Percentiles rank a stretch among this genome's conserved stretches.
Evolutionary conservation across 176 grass and related monocot genomes (phyloP).

Genomic region (Oryza coarctata): DNA sequence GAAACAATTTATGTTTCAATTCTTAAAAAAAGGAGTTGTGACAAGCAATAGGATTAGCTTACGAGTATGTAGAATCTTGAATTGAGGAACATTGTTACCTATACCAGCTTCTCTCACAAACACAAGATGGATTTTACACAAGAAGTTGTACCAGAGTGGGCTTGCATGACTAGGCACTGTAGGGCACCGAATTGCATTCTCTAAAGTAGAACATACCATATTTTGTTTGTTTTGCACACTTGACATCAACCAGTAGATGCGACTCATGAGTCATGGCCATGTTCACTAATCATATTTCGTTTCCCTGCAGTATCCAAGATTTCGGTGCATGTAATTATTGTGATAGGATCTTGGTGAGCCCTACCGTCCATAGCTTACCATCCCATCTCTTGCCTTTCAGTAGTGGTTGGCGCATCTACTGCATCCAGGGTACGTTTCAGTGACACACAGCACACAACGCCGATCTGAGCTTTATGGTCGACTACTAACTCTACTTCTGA

Average conservation of each 20-base stretch:
- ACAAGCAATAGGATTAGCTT: background rate
- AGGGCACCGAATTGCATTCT: background rate
- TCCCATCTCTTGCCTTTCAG: background rate
- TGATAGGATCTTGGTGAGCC: slow-evolving; percentile 29
- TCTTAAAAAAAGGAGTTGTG: too few species aligned
- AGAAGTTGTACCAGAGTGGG: background rate
- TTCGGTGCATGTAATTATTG: slow-evolving; percentile 29
- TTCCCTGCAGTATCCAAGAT: slow-evolving; percentile 8
- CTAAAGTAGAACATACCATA: background rate
- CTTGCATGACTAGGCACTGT: background rate
- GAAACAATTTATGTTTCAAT: too few species aligned
- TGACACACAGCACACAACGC: background rate
- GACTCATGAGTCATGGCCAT: background rate
- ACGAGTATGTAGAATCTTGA: background rate
- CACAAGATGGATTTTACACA: background rate
- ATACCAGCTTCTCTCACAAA: background rate
- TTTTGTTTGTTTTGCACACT: background rate
- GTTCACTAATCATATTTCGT: background rate
- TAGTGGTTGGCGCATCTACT: slow-evolving; percentile 30
- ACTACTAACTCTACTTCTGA: background rate
- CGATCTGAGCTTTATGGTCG: background rate
- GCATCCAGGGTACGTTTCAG: background rate
- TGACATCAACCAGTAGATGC: background rate
- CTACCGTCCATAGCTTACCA: slow-evolving; percentile 7
- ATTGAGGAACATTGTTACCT: background rate